Conservation (phyloP, 805 yeast species). For the Starmerella stellata region DNA sequence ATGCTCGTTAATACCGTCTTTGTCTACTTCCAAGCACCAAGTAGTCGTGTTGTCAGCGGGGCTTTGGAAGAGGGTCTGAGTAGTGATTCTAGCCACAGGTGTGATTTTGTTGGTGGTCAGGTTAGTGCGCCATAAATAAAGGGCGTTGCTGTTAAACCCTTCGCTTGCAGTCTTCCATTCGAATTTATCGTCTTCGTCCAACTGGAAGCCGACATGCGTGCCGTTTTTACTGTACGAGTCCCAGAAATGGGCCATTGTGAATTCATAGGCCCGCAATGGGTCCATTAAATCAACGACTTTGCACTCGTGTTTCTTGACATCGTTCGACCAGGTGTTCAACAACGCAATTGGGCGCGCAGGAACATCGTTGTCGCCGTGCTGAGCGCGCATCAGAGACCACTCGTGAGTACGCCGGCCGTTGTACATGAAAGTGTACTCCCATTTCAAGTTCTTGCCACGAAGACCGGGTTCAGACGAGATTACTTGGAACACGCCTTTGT, state of each 20-base stretch:
- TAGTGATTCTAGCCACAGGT: slow-evolving; percentile 14
- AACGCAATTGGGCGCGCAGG: slow-evolving; percentile 16
- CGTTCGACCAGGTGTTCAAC: slow-evolving; percentile 12
- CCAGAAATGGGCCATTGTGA: slow-evolving; percentile 5
- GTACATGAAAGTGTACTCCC: slow-evolving; percentile 14
- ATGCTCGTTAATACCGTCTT: slow-evolving; percentile 12
- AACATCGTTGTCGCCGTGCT: not conserved
- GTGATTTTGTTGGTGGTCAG: not conserved
- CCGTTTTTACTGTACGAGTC: slow-evolving; percentile 9
- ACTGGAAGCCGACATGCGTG: slow-evolving; percentile 11
- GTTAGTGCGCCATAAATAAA: slow-evolving; percentile 14
- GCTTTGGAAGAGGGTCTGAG: slow-evolving; percentile 10
- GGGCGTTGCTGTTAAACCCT: slow-evolving; percentile 5
- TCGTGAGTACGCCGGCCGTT: slow-evolving; percentile 17
- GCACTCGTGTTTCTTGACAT: slow-evolving; percentile 9
- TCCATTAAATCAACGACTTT: slow-evolving; percentile 13
- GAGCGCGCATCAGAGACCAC: slow-evolving; percentile 18
- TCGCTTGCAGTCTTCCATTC: slow-evolving; percentile 13
- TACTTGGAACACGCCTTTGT: slow-evolving; percentile 13
- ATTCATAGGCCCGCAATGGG: slow-evolving; percentile 2
- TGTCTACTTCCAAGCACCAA: slow-evolving; percentile 18
- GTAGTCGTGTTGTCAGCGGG: slow-evolving; percentile 15
- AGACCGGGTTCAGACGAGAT: slow-evolving; percentile 10
- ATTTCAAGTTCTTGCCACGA: slow-evolving; percentile 2
- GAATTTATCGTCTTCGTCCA: slow-evolving; percentile 10